These are phyloP conservation scores for Galeopsis tetrahit DNA, from an alignment of 257 asterid species.

Conservation along the genomic window DNA sequence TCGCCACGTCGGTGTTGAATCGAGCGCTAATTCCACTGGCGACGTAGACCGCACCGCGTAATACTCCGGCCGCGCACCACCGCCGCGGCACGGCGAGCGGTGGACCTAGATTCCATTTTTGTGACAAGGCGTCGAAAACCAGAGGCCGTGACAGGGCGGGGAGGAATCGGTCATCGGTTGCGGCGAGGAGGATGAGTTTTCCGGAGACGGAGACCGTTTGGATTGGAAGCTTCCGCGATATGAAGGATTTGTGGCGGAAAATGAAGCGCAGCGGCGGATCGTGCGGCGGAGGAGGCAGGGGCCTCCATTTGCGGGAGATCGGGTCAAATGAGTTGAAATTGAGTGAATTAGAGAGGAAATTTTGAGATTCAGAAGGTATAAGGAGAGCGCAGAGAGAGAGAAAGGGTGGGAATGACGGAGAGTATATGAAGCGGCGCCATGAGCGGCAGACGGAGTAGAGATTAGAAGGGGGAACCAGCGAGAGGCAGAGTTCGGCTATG, in stretches of 20 bases:
- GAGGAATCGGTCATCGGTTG: slow-evolving; percentile 60
- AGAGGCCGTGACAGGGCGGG: slow-evolving; percentile 78
- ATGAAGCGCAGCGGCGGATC: slow-evolving; percentile 53
- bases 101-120: slow-evolving; percentile 64
- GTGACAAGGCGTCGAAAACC: slow-evolving; percentile 48
- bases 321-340: slow-evolving; percentile 68
- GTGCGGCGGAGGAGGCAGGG: slow-evolving; percentile 61
- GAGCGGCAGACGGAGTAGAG: slow-evolving; percentile 67
- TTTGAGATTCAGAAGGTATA: slow-evolving; percentile 28
- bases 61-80: slow-evolving; percentile 80
- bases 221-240: slow-evolving; percentile 71
- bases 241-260: slow-evolving; percentile 77
- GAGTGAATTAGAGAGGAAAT: slow-evolving; percentile 33
- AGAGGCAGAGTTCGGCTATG: slow-evolving; percentile 64
- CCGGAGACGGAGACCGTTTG: slow-evolving; percentile 67
- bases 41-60: slow-evolving; percentile 48
- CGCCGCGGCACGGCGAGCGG: slow-evolving; percentile 63
- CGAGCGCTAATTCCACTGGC: slow-evolving; percentile 87
- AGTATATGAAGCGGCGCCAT: slow-evolving; percentile 79
- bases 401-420: slow-evolving; percentile 78
- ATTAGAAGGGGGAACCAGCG: slow-evolving; percentile 52
- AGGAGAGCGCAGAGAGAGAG: slow-evolving; percentile 68
- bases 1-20: slow-evolving; percentile 56
- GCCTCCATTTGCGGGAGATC: slow-evolving; percentile 57
- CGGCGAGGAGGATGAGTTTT: slow-evolving; percentile 65